These are phyloP conservation scores for Colletotrichum echinochloae DNA, from an alignment of 2,329 filamentous ascomycete species.

Conservation along the genomic window DNA sequence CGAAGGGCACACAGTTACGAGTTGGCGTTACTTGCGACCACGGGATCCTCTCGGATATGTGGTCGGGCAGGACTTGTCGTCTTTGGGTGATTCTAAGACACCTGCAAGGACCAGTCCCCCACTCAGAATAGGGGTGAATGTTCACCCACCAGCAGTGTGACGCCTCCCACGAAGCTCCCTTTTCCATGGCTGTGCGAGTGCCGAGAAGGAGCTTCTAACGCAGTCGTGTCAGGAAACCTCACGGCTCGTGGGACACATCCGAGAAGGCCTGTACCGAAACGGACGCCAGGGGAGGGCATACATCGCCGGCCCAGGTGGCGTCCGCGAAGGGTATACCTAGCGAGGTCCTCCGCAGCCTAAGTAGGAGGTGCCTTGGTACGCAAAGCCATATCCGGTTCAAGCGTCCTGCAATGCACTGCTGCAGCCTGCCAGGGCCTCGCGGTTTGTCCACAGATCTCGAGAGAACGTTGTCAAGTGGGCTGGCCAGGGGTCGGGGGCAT, in stretches of 20 bases:
- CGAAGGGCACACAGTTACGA: background rate
- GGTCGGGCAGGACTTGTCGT: background rate
- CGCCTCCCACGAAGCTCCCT: background rate
- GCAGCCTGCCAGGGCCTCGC: background rate
- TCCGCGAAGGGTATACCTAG: background rate
- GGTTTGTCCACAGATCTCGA: background rate
- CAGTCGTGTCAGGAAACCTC: background rate
- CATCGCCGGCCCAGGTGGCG: background rate
- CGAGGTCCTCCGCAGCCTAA: background rate
- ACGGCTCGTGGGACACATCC: background rate
- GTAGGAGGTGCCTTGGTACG: background rate
- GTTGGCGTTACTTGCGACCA: no score
- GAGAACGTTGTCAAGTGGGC: background rate
- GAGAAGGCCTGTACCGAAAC: background rate
- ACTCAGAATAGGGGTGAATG: no score
- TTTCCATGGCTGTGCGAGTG: background rate
- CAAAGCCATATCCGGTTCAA: background rate
- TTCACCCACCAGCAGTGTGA: background rate
- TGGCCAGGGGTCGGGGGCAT: background rate
- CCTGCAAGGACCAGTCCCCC: background rate
- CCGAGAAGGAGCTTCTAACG: background rate
- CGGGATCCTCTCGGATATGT: no score
- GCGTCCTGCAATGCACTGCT: background rate
- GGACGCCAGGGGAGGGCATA: background rate
- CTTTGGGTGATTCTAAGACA: background rate